Evolutionary conservation across 371 early-diverging fungal genomes (phyloP).

Genomic region (Fennellomyces sp.): DNA sequence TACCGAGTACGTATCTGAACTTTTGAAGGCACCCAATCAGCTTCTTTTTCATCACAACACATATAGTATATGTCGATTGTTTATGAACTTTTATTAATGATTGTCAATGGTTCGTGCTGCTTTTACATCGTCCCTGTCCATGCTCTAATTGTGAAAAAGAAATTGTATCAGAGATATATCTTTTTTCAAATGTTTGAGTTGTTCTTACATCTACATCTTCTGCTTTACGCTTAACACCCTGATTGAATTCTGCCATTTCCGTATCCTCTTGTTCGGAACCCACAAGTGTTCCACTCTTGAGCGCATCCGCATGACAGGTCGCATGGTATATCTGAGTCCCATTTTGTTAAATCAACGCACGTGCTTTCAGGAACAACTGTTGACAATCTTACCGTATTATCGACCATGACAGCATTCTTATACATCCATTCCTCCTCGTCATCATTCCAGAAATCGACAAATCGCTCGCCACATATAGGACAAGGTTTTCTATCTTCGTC

Average conservation of each 20-base stretch:
- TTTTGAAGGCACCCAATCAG: too few species aligned
- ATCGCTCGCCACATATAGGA: slow-evolving; percentile 86
- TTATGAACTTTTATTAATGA: neutral
- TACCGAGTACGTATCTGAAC: too few species aligned
- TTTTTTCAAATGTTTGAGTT: neutral
- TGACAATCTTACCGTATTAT: slow-evolving; percentile 56
- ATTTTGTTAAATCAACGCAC: too few species aligned
- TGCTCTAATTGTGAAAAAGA: neutral
- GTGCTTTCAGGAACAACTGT: too few species aligned
- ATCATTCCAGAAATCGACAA: slow-evolving; percentile 87
- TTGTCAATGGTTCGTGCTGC: neutral
- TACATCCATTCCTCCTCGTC: slow-evolving; percentile 91
- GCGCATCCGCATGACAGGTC: slow-evolving; percentile 67
- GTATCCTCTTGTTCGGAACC: neutral
- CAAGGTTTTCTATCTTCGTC: slow-evolving; percentile 62
- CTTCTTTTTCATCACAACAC: slow-evolving; percentile 6
- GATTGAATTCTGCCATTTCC: neutral
- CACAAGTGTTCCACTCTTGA: slow-evolving; percentile 26
- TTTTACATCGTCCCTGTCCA: slow-evolving; percentile 8
- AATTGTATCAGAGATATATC: neutral
- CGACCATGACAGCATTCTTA: slow-evolving; percentile 75
- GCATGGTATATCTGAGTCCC: slow-evolving; percentile 75
- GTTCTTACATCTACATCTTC: neutral
- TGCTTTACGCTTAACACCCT: slow-evolving; percentile 1
- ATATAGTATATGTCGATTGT: slow-evolving; percentile 6